Percentiles rank a stretch among this genome's conserved stretches.
Conservation (phyloP, 1,284 basidiomycete species). For the Thelephora terrestris region DNA sequence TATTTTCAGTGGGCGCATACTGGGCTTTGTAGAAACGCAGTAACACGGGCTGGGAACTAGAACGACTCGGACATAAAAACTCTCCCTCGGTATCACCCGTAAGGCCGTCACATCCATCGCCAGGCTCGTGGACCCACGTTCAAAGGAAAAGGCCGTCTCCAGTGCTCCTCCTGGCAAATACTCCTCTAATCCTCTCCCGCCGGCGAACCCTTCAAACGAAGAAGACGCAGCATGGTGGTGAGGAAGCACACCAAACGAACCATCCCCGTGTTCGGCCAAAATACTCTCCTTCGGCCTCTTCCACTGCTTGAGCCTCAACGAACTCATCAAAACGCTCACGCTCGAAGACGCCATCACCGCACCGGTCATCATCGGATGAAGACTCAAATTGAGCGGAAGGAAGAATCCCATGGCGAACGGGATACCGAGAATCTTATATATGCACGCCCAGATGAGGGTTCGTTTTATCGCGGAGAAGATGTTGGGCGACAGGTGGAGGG, state of each 20-base stretch:
- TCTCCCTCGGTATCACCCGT: slow-evolving; percentile 17
- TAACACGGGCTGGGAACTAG: neutral
- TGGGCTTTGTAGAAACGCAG: no score
- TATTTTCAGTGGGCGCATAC: no score
- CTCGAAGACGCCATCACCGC: slow-evolving; percentile 97
- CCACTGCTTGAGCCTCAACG: slow-evolving; percentile 85
- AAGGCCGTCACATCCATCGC: slow-evolving; percentile 9
- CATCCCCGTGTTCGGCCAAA: slow-evolving; percentile 50
- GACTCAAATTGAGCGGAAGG: slow-evolving; percentile 83
- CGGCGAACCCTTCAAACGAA: slow-evolving; percentile 7
- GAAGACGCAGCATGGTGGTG: no score
- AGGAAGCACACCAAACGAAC: slow-evolving; percentile 31
- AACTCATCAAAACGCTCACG: slow-evolving; percentile 91
- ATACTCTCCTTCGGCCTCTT: slow-evolving; percentile 58
- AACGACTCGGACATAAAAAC: slow-evolving; percentile 7
- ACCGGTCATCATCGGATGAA: slow-evolving; percentile 98
- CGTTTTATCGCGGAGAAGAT: slow-evolving; percentile 89
- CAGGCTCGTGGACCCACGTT: no score
- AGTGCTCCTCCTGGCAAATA: slow-evolving; percentile 31
- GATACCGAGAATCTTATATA: slow-evolving; percentile 91
- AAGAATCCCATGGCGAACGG: slow-evolving; percentile 98
- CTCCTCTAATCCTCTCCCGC: slow-evolving; percentile 33
- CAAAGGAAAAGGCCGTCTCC: no score
- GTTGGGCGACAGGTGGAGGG: slow-evolving; percentile 79
- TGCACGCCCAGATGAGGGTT: slow-evolving; percentile 87